phyloP scores from a whole-genome alignment of 305 asterid species.

The Fraxinus velutina region DNA sequence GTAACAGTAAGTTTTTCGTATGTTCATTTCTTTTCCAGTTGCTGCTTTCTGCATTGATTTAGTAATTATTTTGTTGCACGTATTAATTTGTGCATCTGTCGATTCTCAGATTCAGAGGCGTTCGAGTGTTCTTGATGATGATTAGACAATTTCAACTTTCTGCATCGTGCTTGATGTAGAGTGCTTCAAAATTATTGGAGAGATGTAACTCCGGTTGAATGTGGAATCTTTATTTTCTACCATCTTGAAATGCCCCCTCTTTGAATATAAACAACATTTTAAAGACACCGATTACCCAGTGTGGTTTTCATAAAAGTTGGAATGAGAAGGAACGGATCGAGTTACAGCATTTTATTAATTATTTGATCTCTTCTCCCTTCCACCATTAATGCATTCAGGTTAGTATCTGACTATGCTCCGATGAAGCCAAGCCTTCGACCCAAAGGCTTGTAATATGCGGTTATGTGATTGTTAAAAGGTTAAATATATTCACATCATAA shows the following conservation, averaged over 20 bases:
- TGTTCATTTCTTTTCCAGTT: neutral
- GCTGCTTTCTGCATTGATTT: neutral
- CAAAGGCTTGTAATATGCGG: too few species aligned
- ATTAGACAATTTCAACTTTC: slow-evolving; percentile 35
- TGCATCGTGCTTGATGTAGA: neutral
- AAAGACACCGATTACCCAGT: neutral
- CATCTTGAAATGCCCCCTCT: neutral
- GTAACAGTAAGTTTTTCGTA: slow-evolving; percentile 66
- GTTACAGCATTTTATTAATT: too few species aligned
- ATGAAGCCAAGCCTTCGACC: too few species aligned
- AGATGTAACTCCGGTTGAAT: neutral
- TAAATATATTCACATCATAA: too few species aligned
- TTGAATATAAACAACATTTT: neutral
- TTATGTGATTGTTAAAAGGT: too few species aligned
- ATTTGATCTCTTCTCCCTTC: too few species aligned
- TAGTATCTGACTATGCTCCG: too few species aligned
- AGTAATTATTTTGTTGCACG: neutral
- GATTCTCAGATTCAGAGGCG: slow-evolving; percentile 73
- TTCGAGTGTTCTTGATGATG: slow-evolving; percentile 68
- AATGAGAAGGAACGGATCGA: too few species aligned
- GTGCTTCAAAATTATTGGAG: neutral
- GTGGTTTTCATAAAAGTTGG: neutral
- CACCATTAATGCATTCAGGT: too few species aligned
- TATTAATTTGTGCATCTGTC: neutral
- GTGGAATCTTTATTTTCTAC: neutral